phyloP scores from a whole-genome alignment of 371 early-diverging fungal genomes.

The Mucor saturninus region DNA sequence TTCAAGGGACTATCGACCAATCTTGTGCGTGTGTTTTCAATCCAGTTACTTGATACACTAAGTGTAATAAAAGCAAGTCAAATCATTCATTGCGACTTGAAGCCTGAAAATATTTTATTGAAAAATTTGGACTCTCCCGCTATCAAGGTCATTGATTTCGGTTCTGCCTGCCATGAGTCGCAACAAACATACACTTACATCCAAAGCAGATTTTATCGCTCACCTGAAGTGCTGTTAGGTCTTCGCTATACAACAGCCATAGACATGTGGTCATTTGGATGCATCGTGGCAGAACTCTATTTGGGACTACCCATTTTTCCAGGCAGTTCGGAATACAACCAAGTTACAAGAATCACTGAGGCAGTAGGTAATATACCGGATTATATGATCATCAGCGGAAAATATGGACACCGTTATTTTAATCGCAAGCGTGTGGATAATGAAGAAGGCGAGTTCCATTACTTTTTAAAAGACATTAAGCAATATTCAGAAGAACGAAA shows the following conservation, averaged over 20 bases:
- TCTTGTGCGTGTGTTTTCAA: constrained; percentile 83
- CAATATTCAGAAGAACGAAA: constrained; percentile 78
- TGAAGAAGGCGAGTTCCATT: constrained; percentile 50
- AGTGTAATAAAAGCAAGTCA: constrained; percentile 37
- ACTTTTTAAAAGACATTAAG: constrained; percentile 78
- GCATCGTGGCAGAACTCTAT: constrained; percentile 93
- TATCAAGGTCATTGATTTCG: constrained; percentile 98
- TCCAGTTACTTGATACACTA: constrained; percentile 86
- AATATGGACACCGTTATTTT: constrained; percentile 78
- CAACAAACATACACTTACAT: constrained; percentile 93
- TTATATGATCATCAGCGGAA: constrained; percentile 87
- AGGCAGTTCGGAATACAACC: constrained; percentile 93
- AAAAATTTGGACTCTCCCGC: constrained; percentile 80
- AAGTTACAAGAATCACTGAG: constrained; percentile 87
- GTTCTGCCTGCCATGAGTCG: constrained; percentile 88
- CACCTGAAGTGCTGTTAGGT: constrained; percentile 94
- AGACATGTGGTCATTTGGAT: constrained; percentile 99
- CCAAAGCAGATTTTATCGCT: constrained; percentile 93
- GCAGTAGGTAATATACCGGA: constrained; percentile 71
- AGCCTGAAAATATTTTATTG: constrained; percentile 97
- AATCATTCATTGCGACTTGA: constrained; percentile 98
- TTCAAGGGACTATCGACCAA: constrained; percentile 93
- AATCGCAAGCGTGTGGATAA: constrained; percentile 48
- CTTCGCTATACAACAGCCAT: constrained; percentile 83
- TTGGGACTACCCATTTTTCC: constrained; percentile 92